Percentiles rank a stretch among this genome's conserved stretches.
Conservation (phyloP, 2,329 filamentous ascomycete species). For the Aspergillus japonicus region DNA sequence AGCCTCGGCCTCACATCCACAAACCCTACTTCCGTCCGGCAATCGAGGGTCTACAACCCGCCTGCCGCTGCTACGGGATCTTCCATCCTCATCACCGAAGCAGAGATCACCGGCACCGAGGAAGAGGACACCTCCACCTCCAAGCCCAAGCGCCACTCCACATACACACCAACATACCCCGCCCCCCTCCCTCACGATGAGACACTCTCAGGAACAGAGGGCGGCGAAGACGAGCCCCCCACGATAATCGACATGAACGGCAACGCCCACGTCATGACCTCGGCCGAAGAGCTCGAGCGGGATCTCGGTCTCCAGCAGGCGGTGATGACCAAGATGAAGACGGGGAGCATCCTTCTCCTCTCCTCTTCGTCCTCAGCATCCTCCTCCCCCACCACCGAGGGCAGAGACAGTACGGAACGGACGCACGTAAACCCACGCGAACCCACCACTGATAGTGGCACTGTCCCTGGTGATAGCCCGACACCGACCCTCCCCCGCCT, state of each 20-base stretch:
- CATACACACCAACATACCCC: neutral
- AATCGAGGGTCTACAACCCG: neutral
- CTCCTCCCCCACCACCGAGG: too few species aligned
- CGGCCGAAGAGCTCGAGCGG: conserved; percentile 22
- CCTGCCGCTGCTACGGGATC: neutral
- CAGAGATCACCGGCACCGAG: neutral
- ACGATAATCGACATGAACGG: conserved; percentile 26
- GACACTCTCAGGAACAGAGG: too few species aligned
- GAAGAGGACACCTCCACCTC: too few species aligned
- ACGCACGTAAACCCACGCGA: too few species aligned
- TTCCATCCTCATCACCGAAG: neutral
- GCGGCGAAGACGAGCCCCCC: conserved; percentile 6
- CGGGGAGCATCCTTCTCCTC: conserved; percentile 7
- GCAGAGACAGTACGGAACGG: too few species aligned
- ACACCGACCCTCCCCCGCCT: neutral
- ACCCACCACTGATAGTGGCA: too few species aligned
- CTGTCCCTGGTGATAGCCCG: neutral
- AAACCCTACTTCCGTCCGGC: neutral
- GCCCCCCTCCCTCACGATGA: neutral
- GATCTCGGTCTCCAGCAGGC: conserved; percentile 23
- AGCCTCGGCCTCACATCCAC: conserved; percentile 10
- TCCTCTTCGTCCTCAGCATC: neutral
- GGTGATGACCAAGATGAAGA: conserved; percentile 27
- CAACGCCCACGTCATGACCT: conserved; percentile 18
- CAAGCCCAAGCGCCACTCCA: neutral